A percentile compares a stretch with the other conserved stretches of the same genome.
Conservation (phyloP, 257 asterid genomes). For the Hygrophila difformis region DNA sequence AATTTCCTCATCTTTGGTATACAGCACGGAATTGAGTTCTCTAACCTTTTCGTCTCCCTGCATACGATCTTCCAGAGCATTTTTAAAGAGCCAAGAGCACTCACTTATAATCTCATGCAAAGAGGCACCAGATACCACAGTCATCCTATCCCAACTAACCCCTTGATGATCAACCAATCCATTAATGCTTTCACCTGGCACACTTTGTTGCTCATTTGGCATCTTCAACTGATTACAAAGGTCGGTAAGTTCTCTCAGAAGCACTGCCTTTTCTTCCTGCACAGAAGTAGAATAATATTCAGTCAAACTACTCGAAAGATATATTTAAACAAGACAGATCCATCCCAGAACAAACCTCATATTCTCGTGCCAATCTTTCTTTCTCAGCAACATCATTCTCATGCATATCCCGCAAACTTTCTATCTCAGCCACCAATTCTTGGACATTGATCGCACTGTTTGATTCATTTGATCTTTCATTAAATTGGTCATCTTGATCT, state of each 20-base stretch:
- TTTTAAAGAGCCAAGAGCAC: slow-evolving; percentile 36
- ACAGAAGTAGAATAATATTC: slow-evolving; percentile 17
- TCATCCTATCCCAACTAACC: slow-evolving; percentile 9
- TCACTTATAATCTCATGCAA: slow-evolving; percentile 45
- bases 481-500: slow-evolving; percentile 32
- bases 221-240: slow-evolving; percentile 39
- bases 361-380: slow-evolving; percentile 33
- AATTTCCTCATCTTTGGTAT: slow-evolving; percentile 51
- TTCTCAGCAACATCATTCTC: slow-evolving; percentile 50
- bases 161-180: slow-evolving; percentile 19
- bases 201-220: slow-evolving; percentile 22
- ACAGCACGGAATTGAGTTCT: slow-evolving; percentile 38
- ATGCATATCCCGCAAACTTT: slow-evolving; percentile 42
- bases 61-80: slow-evolving; percentile 24
- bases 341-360: slow-evolving; percentile 47
- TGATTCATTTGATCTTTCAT: slow-evolving; percentile 31
- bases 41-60: slow-evolving; percentile 29
- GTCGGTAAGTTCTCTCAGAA: slow-evolving; percentile 37
- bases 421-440: slow-evolving; percentile 48
- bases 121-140: slow-evolving; percentile 27
- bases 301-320: slow-evolving; percentile 11
- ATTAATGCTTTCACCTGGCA: slow-evolving; percentile 21
- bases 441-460: slow-evolving; percentile 38
- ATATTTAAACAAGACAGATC: slow-evolving; percentile 12
- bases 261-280: slow-evolving; percentile 59